Base-by-base conservation (phyloP, 1,284 basidiomycete genomes). In the Puccinia novopanici region DNA sequence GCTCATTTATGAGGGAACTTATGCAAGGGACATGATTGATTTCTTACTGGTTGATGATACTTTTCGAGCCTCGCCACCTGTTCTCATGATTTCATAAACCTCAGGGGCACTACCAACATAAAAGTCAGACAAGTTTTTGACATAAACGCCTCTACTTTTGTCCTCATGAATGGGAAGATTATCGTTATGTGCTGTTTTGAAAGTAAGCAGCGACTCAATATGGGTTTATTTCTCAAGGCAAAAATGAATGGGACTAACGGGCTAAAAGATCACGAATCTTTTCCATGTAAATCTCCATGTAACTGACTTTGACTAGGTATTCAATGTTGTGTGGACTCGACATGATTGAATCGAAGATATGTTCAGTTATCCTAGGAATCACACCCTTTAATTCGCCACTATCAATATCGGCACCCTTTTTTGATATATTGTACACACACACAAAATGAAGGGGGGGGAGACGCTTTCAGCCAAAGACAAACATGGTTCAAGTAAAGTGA, bases 281-380 rank as follows among this genome's bases (percentile, higher is more conserved):
- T 87, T 99, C 97, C 85, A 99, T 90, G 87, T 99, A 99, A 83
- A 99, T 99, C 87, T 99, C 97, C 95, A 99, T 98, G 87, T 99
- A 99, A 52, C 95, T 98, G 77, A 99, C 97, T 88, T 99, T 99
- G 86, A 99, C 97, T 81, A 98, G 91, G 86, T 99, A 99, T 87
- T 99, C 97, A 82, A 99, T 88, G 86, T 94, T 93, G 57, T 93
- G 90, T 84, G 98, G 96, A 79, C 95, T 97, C 84, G 93, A 91
- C 83, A 97, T 91, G 86, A 99, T 99, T 77, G 94, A 95, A 82
- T 95, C 92, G 86, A 99, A 99, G 86, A 99, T 98, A 87, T 99
- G 96, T 86, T 99, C 95, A 4, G 96, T 97, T 84, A 99, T 98
- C 81, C 97, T 92, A 78, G 97, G 97, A 83, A 98, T 99, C 82